Conservation (phyloP, 2,329 filamentous ascomycete species). For the Blastomyces silverae region DNA sequence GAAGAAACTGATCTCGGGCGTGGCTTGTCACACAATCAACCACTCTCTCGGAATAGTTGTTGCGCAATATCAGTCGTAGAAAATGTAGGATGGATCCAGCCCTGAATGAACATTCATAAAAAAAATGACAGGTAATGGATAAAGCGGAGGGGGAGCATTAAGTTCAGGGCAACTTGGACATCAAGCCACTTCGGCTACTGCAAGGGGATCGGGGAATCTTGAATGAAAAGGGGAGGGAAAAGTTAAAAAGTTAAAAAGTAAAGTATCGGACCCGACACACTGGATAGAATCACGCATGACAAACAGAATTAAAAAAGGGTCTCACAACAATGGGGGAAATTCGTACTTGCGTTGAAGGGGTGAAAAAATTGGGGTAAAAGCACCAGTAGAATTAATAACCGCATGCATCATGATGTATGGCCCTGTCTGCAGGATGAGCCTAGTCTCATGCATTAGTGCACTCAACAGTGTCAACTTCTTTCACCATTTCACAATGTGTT, state of each 20-base stretch:
- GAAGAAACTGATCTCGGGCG: no score
- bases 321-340: no score
- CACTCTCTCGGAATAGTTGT: no score
- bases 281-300: background rate
- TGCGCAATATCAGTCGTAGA: no score
- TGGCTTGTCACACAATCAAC: no score
- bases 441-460: constrained; percentile 1
- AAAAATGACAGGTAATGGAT: no score
- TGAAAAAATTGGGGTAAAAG: background rate
- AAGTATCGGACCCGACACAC: background rate
- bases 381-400: background rate
- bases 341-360: background rate
- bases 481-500: constrained; percentile 21
- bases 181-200: no score
- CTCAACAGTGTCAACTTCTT: background rate
- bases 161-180: no score
- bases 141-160: no score
- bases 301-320: background rate
- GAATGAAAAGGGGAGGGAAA: background rate
- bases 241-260: background rate
- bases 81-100: no score
- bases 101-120: no score
- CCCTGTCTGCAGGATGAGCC: background rate
- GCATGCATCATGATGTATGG: constrained; percentile 5
- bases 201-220: no score